These are phyloP conservation scores for Effrenium voratum DNA, from an alignment of 73 alveolate species.

Conservation along the genomic window DNA sequence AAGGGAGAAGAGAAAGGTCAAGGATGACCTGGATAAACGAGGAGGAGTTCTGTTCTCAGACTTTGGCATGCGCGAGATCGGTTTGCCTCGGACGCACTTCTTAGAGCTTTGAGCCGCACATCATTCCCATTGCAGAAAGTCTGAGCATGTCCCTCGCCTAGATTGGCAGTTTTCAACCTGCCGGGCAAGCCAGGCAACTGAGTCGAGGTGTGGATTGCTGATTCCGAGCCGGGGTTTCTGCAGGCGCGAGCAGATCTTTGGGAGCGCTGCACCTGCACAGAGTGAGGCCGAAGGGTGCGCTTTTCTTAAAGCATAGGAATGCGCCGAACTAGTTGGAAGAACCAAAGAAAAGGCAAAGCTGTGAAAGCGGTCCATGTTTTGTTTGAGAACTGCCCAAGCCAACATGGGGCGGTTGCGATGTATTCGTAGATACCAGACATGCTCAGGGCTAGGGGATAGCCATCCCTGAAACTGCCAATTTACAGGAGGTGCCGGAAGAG, in stretches of 20 bases:
- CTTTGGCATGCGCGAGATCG: not conserved
- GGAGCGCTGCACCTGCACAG: too few species aligned
- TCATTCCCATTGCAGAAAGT: not conserved
- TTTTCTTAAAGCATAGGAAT: too few species aligned
- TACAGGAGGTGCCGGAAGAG: constrained; percentile 11
- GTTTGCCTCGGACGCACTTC: not conserved
- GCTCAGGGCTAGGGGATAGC: too few species aligned
- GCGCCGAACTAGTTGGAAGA: too few species aligned
- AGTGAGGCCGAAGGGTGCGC: too few species aligned
- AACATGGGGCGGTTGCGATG: too few species aligned
- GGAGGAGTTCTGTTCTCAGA: constrained; percentile 54
- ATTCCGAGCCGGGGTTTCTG: too few species aligned
- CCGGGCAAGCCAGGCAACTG: constrained; percentile 83
- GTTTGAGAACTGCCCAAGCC: too few species aligned
- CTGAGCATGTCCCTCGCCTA: not conserved
- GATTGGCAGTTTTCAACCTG: constrained; percentile 64
- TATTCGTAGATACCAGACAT: too few species aligned
- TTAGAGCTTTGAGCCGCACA: not conserved
- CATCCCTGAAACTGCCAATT: not conserved
- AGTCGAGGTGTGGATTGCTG: too few species aligned
- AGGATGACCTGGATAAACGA: constrained; percentile 61
- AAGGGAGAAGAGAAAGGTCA: constrained; percentile 29
- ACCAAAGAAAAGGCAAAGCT: constrained; percentile 7
- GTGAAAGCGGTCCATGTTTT: not conserved
- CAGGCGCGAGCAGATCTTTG: too few species aligned